phyloP scores from a whole-genome alignment of 2,329 filamentous ascomycete genomes.

The Pseudocercospora crystallina region DNA sequence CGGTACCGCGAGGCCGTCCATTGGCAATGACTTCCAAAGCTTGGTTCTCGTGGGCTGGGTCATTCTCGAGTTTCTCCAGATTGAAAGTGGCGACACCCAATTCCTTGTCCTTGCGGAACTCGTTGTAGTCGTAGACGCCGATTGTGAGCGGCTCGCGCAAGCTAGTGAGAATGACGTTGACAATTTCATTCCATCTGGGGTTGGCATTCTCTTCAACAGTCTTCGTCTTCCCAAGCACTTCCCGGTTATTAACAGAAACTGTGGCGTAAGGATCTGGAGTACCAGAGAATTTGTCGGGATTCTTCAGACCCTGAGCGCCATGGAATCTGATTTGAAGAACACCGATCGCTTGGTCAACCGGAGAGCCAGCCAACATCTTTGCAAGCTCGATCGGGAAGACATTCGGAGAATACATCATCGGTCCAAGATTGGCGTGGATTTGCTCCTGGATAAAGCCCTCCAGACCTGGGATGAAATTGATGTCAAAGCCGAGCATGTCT shows the following conservation, averaged over 20 bases:
- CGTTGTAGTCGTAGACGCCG: constrained; percentile 88
- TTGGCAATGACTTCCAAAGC: constrained; percentile 79
- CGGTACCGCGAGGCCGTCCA: constrained; percentile 76
- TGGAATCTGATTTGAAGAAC: constrained; percentile 90
- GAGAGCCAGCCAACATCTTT: constrained; percentile 92
- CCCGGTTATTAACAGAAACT: constrained; percentile 79
- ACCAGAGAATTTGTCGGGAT: constrained; percentile 88
- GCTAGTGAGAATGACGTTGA: constrained; percentile 91
- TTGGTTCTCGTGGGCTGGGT: constrained; percentile 78
- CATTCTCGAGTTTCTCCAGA: constrained; percentile 76
- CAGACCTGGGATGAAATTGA: constrained; percentile 96
- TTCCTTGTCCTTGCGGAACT: constrained; percentile 94
- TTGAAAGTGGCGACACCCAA: constrained; percentile 83
- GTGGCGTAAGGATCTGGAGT: constrained; percentile 87
- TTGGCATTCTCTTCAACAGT: constrained; percentile 79
- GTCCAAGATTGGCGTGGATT: constrained; percentile 88
- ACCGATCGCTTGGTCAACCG: constrained; percentile 93
- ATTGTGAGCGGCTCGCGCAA: constrained; percentile 85
- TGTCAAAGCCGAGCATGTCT: constrained; percentile 93
- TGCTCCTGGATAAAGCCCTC: constrained; percentile 93
- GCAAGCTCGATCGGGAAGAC: constrained; percentile 98
- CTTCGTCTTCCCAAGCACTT: constrained; percentile 84
- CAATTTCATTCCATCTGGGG: constrained; percentile 93
- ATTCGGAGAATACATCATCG: constrained; percentile 98
- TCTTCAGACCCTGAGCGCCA: constrained; percentile 88